These are phyloP conservation scores for Sonneratia alba DNA, from an alignment of 345 rosid genomes.

Conservation along the genomic window DNA sequence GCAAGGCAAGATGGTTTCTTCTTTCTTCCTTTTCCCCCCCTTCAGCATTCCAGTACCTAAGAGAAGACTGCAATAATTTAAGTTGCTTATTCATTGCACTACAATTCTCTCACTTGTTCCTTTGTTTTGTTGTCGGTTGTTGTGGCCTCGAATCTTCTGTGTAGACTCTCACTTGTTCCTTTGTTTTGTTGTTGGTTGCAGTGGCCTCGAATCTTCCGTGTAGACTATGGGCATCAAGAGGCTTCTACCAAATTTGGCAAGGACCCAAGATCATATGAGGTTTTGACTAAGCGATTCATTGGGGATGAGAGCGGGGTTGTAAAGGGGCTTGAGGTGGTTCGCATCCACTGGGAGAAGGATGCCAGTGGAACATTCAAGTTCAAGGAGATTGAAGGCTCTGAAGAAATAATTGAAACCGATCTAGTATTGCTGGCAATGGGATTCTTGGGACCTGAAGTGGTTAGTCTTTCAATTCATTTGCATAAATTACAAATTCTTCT, in stretches of 20 bases:
- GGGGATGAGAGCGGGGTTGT: slow-evolving; percentile 76
- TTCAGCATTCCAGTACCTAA: not conserved
- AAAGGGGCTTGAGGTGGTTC: slow-evolving; percentile 75
- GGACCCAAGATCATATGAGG: slow-evolving; percentile 91
- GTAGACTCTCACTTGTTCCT: slow-evolving; percentile 33
- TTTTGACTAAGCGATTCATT: slow-evolving; percentile 75
- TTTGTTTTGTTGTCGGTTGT: slow-evolving; percentile 11
- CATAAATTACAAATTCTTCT: too few relatives aligned
- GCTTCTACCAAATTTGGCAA: slow-evolving; percentile 78
- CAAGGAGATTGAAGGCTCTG: slow-evolving; percentile 77
- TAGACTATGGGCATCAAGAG: slow-evolving; percentile 98
- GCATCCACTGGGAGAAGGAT: slow-evolving; percentile 85
- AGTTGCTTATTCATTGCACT: not conserved
- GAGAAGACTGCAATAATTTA: not conserved
- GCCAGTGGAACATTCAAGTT: slow-evolving; percentile 67
- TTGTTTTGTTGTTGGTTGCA: slow-evolving; percentile 18
- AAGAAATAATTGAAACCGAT: slow-evolving; percentile 81
- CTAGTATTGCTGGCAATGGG: slow-evolving; percentile 94
- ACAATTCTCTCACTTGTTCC: not conserved
- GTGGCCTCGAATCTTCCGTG: slow-evolving; percentile 96
- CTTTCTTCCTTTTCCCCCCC: too few relatives aligned
- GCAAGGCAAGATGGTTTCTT: too few relatives aligned
- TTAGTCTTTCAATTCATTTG: slow-evolving; percentile 21
- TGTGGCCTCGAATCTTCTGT: slow-evolving; percentile 97
- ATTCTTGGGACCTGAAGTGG: slow-evolving; percentile 92